Evolutionary conservation across 257 asterid species (phyloP).

Genomic region (Gynochthodes officinalis): DNA sequence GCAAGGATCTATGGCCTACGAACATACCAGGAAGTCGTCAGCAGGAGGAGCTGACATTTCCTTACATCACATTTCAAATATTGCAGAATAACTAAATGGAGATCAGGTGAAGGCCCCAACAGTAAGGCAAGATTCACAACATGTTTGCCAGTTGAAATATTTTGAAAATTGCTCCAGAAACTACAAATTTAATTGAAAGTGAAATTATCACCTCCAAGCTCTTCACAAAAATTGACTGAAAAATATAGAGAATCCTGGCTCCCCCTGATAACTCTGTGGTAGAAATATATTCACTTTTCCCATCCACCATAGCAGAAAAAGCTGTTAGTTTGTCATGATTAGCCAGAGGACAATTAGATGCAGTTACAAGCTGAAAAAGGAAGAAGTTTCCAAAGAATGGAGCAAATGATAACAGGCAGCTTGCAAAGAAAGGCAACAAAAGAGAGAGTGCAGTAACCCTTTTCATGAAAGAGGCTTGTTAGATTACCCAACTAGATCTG

Average conservation of each 20-base stretch:
- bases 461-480: too few relatives aligned
- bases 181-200: conserved; percentile 17
- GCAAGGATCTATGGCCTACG: conserved; percentile 85
- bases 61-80: too few relatives aligned
- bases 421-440: too few relatives aligned
- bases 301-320: conserved; percentile 75
- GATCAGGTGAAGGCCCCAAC: background rate
- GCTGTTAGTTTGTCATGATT: conserved; percentile 38
- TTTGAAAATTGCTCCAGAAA: conserved; percentile 2
- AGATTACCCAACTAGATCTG: too few relatives aligned
- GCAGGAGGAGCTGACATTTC: too few relatives aligned
- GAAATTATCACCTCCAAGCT: conserved; percentile 61
- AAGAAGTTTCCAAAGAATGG: too few relatives aligned
- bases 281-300: conserved; percentile 67
- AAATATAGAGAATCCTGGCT: conserved; percentile 77
- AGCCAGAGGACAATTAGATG: conserved; percentile 1
- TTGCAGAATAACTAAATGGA: background rate
- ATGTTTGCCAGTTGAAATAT: background rate
- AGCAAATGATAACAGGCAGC: too few relatives aligned
- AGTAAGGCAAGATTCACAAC: background rate
- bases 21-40: conserved; percentile 14
- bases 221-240: conserved; percentile 68
- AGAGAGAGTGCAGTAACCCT: too few relatives aligned
- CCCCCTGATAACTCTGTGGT: conserved; percentile 82
- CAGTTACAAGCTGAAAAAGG: background rate